Evolutionary conservation across 1,284 basidiomycete species (phyloP).

Genomic region (Tremellales sp.): DNA sequence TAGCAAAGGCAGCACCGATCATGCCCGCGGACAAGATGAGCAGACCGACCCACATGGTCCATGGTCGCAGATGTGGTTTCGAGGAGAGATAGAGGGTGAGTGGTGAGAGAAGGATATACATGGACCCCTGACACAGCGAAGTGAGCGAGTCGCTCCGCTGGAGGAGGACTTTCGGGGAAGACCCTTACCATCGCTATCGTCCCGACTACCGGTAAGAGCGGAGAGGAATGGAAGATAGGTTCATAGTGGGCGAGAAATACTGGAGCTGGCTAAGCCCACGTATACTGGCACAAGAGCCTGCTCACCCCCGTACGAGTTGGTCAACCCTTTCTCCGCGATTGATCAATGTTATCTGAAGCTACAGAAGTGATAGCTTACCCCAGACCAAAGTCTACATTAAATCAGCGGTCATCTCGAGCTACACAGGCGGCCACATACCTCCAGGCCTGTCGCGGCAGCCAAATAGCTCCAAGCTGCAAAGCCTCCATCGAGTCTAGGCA

Average conservation of each 20-base stretch:
- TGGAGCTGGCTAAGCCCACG: constrained; percentile 1
- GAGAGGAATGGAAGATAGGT: constrained; percentile 10
- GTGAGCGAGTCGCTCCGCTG: not conserved
- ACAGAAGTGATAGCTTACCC: constrained; percentile 13
- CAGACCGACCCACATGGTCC: constrained; percentile 24
- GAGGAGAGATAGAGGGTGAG: constrained; percentile 19
- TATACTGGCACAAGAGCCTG: not conserved
- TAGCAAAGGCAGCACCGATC: constrained; percentile 17
- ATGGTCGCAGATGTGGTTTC: constrained; percentile 13
- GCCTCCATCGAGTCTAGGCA: constrained; percentile 24
- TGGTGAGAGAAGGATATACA: constrained; percentile 26
- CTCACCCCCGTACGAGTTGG: constrained; percentile 25
- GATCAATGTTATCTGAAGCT: not conserved
- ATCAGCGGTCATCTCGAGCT: not conserved
- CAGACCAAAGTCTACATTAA: constrained; percentile 19
- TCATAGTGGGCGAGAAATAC: constrained; percentile 27
- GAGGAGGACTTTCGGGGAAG: not conserved
- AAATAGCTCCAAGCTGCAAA: constrained; percentile 26
- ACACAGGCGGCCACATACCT: constrained; percentile 6
- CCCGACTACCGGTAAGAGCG: constrained; percentile 20
- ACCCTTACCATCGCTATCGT: constrained; percentile 21
- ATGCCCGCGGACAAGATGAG: constrained; percentile 15
- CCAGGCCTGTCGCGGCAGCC: constrained; percentile 19
- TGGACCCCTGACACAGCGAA: constrained; percentile 14
- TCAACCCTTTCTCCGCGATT: constrained; percentile 14